These are phyloP conservation scores for Ascoidea rubescens DNA, from an alignment of 805 yeast species.

Conservation along the genomic window DNA sequence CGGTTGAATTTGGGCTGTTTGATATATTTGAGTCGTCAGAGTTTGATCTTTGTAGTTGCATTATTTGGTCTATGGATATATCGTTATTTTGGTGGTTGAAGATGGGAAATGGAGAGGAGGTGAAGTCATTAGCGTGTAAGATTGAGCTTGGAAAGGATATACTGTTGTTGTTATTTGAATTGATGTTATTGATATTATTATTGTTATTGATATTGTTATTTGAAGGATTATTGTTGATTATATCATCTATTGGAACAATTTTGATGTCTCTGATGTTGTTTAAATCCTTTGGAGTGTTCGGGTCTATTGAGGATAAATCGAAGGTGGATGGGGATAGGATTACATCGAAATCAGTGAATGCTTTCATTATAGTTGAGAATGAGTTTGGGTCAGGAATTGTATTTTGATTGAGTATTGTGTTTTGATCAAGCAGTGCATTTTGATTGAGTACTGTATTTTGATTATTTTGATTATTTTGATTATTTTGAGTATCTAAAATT, in stretches of 20 bases:
- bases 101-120: background rate
- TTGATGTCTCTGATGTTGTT: slow-evolving; percentile 1
- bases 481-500: too few species aligned
- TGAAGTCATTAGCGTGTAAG: background rate
- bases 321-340: slow-evolving; percentile 12
- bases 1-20: background rate
- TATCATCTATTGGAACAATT: slow-evolving; percentile 8
- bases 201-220: too few species aligned
- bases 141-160: background rate
- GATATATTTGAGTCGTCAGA: background rate
- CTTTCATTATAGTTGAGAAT: too few species aligned
- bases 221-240: slow-evolving; percentile 4
- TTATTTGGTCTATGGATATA: background rate
- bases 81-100: too few species aligned
- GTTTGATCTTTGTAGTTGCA: background rate
- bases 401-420: too few species aligned
- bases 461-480: too few species aligned
- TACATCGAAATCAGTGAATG: slow-evolving; percentile 14
- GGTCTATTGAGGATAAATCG: slow-evolving; percentile 5
- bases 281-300: background rate
- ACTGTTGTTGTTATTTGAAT: background rate
- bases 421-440: too few species aligned
- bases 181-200: background rate
- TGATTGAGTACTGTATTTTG: too few species aligned
- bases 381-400: too few species aligned